Conservation (phyloP, 371 early-diverging fungal genomes). For the Mucor lusitanicus region DNA sequence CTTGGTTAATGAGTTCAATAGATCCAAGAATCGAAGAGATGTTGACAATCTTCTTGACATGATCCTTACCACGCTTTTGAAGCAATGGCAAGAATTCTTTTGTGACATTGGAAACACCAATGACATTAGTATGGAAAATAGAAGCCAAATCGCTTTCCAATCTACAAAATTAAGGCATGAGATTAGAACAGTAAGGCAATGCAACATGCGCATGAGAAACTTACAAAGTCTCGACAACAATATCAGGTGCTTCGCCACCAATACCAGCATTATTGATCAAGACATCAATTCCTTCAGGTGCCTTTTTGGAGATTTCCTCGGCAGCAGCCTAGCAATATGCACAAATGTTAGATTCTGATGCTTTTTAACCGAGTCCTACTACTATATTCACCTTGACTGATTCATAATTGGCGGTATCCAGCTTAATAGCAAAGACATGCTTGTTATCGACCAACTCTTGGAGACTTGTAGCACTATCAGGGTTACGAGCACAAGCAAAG, state of each 20-base stretch:
- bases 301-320: constrained; percentile 7
- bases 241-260: background rate
- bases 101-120: constrained; percentile 15
- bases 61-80: constrained; percentile 20
- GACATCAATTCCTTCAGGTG: constrained; percentile 34
- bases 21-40: constrained; percentile 21
- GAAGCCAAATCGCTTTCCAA: background rate
- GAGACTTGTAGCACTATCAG: constrained; percentile 21
- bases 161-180: too few relatives aligned
- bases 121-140: constrained; percentile 23
- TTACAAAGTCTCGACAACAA: background rate
- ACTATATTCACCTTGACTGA: constrained; percentile 35
- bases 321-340: constrained; percentile 18
- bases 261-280: constrained; percentile 45
- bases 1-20: background rate
- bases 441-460: constrained; percentile 28
- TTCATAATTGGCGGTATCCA: constrained; percentile 25
- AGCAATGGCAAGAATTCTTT: constrained; percentile 25
- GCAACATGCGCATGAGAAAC: too few relatives aligned
- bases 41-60: constrained; percentile 26
- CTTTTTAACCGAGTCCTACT: too few relatives aligned
- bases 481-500: constrained; percentile 42
- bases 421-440: constrained; percentile 23
- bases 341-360: too few relatives aligned
- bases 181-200: too few relatives aligned